Percentiles rank a stretch among this genome's conserved stretches.
These are phyloP conservation scores for Nothophytophthora sp. DNA, from an alignment of 352 stramenopile species.

Conservation along the genomic window DNA sequence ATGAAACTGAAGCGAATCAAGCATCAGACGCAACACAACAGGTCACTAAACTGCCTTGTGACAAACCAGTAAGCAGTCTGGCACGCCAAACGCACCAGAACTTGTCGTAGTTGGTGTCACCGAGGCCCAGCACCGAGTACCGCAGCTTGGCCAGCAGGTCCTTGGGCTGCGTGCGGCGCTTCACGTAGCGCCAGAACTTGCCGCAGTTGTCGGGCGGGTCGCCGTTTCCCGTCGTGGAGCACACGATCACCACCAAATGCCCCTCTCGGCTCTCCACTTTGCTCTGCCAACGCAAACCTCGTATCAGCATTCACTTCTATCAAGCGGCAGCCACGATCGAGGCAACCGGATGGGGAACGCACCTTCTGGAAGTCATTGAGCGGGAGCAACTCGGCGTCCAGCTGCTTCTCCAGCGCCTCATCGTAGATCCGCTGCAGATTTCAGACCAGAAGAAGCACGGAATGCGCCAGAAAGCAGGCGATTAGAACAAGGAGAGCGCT, in stretches of 20 bases:
- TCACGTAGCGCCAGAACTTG: slow-evolving; percentile 93
- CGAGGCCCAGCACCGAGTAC: slow-evolving; percentile 92
- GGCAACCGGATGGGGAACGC: slow-evolving; percentile 1
- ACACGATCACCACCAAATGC: slow-evolving; percentile 85
- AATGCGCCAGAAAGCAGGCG: neutral
- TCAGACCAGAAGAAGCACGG: too few relatives aligned
- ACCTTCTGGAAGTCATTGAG: slow-evolving; percentile 80
- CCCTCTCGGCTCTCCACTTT: slow-evolving; percentile 40
- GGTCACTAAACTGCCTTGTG: neutral
- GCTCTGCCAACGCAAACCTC: slow-evolving; percentile 16
- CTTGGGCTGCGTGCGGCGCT: slow-evolving; percentile 80
- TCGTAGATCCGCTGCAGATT: slow-evolving; percentile 72
- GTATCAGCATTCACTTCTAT: too few relatives aligned
- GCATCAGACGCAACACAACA: neutral
- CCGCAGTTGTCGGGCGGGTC: slow-evolving; percentile 94
- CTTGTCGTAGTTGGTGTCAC: slow-evolving; percentile 98
- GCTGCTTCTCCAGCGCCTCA: slow-evolving; percentile 55
- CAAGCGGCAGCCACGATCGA: too few relatives aligned
- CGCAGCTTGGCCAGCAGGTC: slow-evolving; percentile 73
- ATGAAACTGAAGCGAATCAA: too few relatives aligned
- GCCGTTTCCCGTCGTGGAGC: slow-evolving; percentile 96
- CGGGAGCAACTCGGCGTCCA: slow-evolving; percentile 50
- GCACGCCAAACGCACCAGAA: slow-evolving; percentile 78
- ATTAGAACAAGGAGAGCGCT: too few relatives aligned
- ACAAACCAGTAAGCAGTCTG: slow-evolving; percentile 1